Conservation (phyloP, 1,139 yeast genomes). For the Saccharomyces pastorianus region DNA sequence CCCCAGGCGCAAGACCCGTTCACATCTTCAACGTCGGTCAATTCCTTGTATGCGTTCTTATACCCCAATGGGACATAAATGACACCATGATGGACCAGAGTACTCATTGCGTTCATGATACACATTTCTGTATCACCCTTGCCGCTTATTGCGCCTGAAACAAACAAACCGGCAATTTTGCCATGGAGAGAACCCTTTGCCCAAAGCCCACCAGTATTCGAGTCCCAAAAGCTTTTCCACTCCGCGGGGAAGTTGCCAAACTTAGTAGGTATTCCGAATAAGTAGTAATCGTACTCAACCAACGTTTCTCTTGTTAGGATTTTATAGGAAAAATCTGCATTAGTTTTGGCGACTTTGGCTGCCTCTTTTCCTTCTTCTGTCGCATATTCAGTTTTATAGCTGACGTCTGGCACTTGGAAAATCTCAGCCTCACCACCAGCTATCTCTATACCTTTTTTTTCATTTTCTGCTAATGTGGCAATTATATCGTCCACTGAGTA, state of each 20-base stretch:
- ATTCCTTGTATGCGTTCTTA: slow-evolving; percentile 46
- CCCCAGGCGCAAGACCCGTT: slow-evolving; percentile 81
- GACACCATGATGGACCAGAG: slow-evolving; percentile 65
- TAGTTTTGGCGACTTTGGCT: slow-evolving; percentile 36
- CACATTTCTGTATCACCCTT: slow-evolving; percentile 56
- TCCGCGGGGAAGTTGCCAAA: slow-evolving; percentile 70
- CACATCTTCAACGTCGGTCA: slow-evolving; percentile 50
- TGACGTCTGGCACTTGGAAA: slow-evolving; percentile 67
- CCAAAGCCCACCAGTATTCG: slow-evolving; percentile 65
- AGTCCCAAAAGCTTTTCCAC: slow-evolving; percentile 65
- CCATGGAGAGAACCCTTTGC: slow-evolving; percentile 59
- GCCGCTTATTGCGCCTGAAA: slow-evolving; percentile 72
- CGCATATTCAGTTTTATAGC: slow-evolving; percentile 42
- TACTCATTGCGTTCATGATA: slow-evolving; percentile 49
- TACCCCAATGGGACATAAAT: slow-evolving; percentile 69
- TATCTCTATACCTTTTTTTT: slow-evolving; percentile 53
- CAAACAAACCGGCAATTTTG: slow-evolving; percentile 62
- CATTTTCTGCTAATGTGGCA: slow-evolving; percentile 51
- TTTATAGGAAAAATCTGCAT: slow-evolving; percentile 36
- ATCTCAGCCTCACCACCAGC: slow-evolving; percentile 62
- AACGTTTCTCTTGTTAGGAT: slow-evolving; percentile 50
- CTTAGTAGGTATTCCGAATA: slow-evolving; percentile 73
- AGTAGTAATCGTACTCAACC: slow-evolving; percentile 54
- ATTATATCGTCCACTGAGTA: slow-evolving; percentile 73
- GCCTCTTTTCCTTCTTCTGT: not conserved